Evolutionary conservation across 345 rosid species (phyloP).

Genomic region (Linum trigynum): DNA sequence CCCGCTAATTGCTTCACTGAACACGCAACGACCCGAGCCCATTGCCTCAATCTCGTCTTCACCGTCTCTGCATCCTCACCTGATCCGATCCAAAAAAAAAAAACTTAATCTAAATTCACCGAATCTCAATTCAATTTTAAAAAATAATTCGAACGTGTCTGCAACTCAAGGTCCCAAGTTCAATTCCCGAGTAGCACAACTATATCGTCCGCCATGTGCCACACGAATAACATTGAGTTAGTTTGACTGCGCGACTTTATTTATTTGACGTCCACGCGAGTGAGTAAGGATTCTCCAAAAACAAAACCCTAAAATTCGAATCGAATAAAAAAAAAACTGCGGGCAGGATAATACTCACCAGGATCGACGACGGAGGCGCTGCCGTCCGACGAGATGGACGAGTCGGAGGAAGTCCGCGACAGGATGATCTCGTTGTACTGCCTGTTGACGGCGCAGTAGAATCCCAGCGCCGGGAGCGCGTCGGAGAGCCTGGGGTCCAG

Average conservation of each 20-base stretch:
- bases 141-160: too few relatives aligned
- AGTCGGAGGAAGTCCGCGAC: slow-evolving; percentile 49
- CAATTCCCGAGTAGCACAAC: too few relatives aligned
- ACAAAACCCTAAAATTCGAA: neutral
- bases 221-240: too few relatives aligned
- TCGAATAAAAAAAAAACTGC: neutral
- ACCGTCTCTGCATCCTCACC: slow-evolving; percentile 68
- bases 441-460: slow-evolving; percentile 64
- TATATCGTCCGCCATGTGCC: too few relatives aligned
- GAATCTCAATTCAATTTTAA: neutral
- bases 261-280: too few relatives aligned
- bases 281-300: neutral
- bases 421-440: slow-evolving; percentile 37
- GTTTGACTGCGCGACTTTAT: too few relatives aligned
- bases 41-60: slow-evolving; percentile 64
- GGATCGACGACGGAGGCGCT: slow-evolving; percentile 39
- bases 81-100: slow-evolving; percentile 6
- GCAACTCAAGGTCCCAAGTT: too few relatives aligned
- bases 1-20: slow-evolving; percentile 57
- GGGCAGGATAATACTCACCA: slow-evolving; percentile 22
- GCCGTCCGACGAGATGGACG: slow-evolving; percentile 41
- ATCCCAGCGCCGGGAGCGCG: slow-evolving; percentile 63
- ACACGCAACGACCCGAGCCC: slow-evolving; percentile 89
- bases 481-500: slow-evolving; percentile 56
- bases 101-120: neutral